These are phyloP conservation scores for Metschnikowia continentalis DNA, from an alignment of 805 yeast genomes.

Conservation along the genomic window DNA sequence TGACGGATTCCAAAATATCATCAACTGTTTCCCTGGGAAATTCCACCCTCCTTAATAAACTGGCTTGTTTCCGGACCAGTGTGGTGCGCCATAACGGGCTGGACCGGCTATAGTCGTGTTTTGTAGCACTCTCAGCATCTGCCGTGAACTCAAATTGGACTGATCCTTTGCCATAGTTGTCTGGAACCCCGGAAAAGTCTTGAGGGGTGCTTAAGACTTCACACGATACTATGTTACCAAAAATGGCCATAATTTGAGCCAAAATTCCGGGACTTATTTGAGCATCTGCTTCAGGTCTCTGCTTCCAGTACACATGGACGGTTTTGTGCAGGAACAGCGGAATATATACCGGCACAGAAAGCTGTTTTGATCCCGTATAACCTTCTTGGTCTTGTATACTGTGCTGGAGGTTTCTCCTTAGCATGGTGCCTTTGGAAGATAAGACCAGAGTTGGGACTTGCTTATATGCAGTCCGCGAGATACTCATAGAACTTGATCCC, in stretches of 20 bases:
- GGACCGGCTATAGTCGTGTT: conserved; percentile 40
- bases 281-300: conserved; percentile 31
- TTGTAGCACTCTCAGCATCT: conserved; percentile 32
- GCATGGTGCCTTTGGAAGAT: conserved; percentile 21
- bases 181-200: conserved; percentile 17
- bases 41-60: conserved; percentile 34
- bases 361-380: conserved; percentile 20
- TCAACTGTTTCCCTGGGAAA: background rate
- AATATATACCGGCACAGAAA: conserved; percentile 13
- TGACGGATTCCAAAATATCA: background rate
- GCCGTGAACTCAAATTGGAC: conserved; percentile 27
- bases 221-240: conserved; percentile 34
- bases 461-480: too few species aligned
- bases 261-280: conserved; percentile 31
- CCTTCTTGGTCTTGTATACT: conserved; percentile 5
- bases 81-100: conserved; percentile 45
- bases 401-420: conserved; percentile 11
- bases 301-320: conserved; percentile 45
- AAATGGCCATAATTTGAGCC: conserved; percentile 39
- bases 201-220: conserved; percentile 6
- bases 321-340: conserved; percentile 4
- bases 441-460: conserved; percentile 14
- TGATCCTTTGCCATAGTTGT: conserved; percentile 35
- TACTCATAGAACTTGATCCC: too few species aligned
- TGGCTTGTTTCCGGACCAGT: conserved; percentile 42